Evolutionary conservation across 2,329 filamentous ascomycete species (phyloP).

Genomic region (Exophiala aquamarina): DNA sequence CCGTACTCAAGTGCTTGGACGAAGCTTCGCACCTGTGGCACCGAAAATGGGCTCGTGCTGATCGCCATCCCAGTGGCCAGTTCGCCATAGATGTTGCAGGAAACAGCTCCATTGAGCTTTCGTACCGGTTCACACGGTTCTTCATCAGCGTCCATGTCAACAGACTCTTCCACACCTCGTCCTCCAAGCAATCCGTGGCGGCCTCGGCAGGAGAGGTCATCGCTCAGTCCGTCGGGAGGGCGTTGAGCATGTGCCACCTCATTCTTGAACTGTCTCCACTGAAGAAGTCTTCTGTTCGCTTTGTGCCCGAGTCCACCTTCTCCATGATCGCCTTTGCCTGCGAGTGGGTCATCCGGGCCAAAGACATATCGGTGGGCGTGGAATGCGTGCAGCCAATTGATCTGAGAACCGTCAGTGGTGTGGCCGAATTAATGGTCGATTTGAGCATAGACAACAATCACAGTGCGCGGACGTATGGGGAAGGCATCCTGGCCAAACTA

Average conservation of each 20-base stretch:
- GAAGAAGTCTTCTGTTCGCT: conserved; percentile 7
- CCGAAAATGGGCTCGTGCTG: conserved; percentile 1
- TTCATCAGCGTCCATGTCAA: conserved; percentile 7
- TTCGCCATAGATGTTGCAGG: background rate
- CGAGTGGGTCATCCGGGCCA: conserved; percentile 5
- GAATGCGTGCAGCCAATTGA: conserved; percentile 4
- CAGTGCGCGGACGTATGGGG: conserved; percentile 4
- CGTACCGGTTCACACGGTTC: conserved; percentile 5
- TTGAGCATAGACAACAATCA: conserved; percentile 10
- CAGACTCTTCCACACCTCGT: conserved; percentile 6
- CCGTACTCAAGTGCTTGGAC: conserved; percentile 7
- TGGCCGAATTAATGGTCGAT: conserved; percentile 10
- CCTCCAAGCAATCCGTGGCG: background rate
- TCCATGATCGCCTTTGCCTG: conserved; percentile 8
- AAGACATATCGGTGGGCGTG: background rate
- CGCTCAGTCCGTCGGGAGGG: conserved; percentile 4
- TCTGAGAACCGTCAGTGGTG: conserved; percentile 1
- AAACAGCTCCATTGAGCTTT: conserved; percentile 2
- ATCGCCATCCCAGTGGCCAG: conserved; percentile 2
- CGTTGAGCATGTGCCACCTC: conserved; percentile 1
- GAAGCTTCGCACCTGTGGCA: conserved; percentile 4
- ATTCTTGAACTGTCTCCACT: conserved; percentile 7
- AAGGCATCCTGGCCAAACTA: conserved; percentile 5
- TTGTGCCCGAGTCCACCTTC: conserved; percentile 10
- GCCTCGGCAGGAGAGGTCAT: conserved; percentile 3